phyloP scores from a whole-genome alignment of 2,329 filamentous ascomycete species.

The Ophiobolus disseminans region DNA sequence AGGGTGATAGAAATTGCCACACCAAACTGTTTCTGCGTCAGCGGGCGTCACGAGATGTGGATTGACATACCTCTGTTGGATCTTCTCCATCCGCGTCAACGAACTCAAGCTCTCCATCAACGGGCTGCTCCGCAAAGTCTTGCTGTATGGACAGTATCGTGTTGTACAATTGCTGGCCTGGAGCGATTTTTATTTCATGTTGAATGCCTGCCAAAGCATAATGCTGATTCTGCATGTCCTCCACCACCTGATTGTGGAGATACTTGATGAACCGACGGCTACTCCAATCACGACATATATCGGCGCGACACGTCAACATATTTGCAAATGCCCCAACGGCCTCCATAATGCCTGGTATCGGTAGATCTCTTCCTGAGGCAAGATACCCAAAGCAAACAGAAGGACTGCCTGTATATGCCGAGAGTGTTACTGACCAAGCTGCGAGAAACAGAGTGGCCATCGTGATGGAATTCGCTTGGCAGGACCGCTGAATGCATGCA shows the following conservation, averaged over 20 bases:
- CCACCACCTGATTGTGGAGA: neutral
- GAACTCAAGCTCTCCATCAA: no score
- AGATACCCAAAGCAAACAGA: neutral
- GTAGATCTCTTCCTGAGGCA: neutral
- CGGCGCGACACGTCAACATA: neutral
- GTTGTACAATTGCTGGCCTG: no score
- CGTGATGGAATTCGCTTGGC: neutral
- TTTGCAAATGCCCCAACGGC: neutral
- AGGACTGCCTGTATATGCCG: neutral
- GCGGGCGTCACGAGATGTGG: no score
- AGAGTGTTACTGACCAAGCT: neutral
- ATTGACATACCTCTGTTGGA: no score
- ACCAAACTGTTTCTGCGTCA: no score
- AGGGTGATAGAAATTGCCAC: no score
- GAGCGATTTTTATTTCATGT: no score
- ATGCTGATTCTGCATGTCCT: neutral
- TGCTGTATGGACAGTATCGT: no score
- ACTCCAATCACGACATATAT: no score
- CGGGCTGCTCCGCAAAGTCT: no score
- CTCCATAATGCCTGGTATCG: neutral
- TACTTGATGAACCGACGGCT: neutral
- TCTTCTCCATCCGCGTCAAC: no score
- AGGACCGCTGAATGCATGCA: neutral
- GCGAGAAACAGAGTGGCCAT: neutral
- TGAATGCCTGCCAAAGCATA: neutral